phyloP scores from a whole-genome alignment of 1,284 basidiomycete species.

The Ustilago xerochloae region DNA sequence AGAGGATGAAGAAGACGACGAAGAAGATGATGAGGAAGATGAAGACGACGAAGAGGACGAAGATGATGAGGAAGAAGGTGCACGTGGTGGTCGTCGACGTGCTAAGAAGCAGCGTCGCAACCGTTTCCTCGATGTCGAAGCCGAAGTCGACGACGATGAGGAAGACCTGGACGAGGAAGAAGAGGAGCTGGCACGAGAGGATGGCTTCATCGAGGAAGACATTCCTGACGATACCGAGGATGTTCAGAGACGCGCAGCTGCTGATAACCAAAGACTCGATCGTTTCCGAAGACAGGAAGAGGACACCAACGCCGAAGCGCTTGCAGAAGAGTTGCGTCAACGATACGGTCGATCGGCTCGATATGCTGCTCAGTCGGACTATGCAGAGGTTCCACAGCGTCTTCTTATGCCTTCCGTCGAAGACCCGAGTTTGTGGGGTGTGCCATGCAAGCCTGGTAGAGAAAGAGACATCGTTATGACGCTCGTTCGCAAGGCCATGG shows the following conservation, averaged over 20 bases:
- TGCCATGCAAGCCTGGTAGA: conserved; percentile 91
- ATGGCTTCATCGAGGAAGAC: conserved; percentile 81
- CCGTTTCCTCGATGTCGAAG: conserved; percentile 94
- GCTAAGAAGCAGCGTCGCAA: conserved; percentile 69
- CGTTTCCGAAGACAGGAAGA: conserved; percentile 80
- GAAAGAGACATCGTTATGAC: conserved; percentile 93
- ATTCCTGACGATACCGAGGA: conserved; percentile 76
- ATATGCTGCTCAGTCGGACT: conserved; percentile 73
- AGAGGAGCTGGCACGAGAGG: conserved; percentile 66
- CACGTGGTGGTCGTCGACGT: conserved; percentile 38
- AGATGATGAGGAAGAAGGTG: conserved; percentile 49
- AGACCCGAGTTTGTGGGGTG: conserved; percentile 94
- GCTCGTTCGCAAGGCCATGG: conserved; percentile 90
- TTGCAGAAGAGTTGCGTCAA: conserved; percentile 84
- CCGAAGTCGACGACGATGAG: conserved; percentile 79
- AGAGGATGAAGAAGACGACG: conserved; percentile 53
- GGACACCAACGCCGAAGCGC: conserved; percentile 84
- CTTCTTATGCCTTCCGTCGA: conserved; percentile 95
- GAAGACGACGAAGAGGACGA: conserved; percentile 61
- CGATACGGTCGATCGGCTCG: conserved; percentile 75
- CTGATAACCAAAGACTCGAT: conserved; percentile 81
- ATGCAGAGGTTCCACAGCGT: conserved; percentile 83
- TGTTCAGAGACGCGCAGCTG: conserved; percentile 73
- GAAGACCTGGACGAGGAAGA: conserved; percentile 68
- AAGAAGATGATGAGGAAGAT: conserved; percentile 62